Base-by-base conservation (phyloP, 345 rosid species). In the Crucihimalaya himalaica region DNA sequence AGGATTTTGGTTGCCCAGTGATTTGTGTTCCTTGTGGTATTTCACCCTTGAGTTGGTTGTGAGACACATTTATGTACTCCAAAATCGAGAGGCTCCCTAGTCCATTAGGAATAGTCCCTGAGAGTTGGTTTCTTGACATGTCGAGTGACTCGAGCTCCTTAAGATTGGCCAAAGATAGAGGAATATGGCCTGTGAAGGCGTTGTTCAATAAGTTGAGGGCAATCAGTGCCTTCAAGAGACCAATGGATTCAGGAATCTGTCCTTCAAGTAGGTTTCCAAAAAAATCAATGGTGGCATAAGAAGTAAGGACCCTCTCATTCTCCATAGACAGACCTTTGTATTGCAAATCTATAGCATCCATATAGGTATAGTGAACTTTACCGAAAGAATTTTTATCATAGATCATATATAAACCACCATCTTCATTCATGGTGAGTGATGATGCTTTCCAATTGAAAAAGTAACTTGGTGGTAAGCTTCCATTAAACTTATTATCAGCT, bases 21-120 rank as follows among this genome's bases (percentile, higher is more conserved):
- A 72, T 63, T 0, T 72, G 76, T 20, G 76, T 1, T 42, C 70
- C 70, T 63, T 72, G 70, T 53, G 76, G 76, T 72, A 72, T 35
- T 35, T 65, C 48, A 31, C 76, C 70, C 0, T 3, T 61, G 32
- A 71, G 68, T 27, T 71, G 68, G 43, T 71, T 71, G 1, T 71
- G 68, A 61, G 75, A 48, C 53, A 71, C 40, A 4, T 47, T 72
- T 14, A 72, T 5, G 34, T 13, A 61, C 1, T 1, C 50, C 40
- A 60, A 37, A 37, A 60, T 48, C 7, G 68, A 35, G 31, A 71
- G 68, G n/a, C 4, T 72, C 69, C 13, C 13, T 0, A 72, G 18
- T 51, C 39, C 69, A 2, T 28, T 48, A 40, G 76, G 68, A 18
- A 63, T 63, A 63, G 42, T 18, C 2, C 68, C 68, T 0, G 42